Evolutionary conservation across 495 filamentous ascomycete species (phyloP).

Genomic region (Lichina pygmaea): DNA sequence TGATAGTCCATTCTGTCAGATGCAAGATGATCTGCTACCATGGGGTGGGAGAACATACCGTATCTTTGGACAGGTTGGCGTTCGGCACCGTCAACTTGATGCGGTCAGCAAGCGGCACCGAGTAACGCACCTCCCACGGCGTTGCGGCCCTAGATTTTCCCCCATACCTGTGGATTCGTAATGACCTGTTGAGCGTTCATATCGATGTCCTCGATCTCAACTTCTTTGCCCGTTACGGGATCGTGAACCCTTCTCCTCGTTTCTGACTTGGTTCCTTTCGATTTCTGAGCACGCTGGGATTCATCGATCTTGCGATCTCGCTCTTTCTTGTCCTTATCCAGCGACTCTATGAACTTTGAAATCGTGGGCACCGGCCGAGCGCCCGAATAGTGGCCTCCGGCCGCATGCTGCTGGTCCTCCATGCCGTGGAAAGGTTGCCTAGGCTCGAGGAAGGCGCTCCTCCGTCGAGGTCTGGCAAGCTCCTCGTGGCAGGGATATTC

Average conservation of each 20-base stretch:
- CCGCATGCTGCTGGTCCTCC: slow-evolving; percentile 9
- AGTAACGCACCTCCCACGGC: too few relatives aligned
- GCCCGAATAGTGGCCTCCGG: slow-evolving; percentile 28
- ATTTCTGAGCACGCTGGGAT: slow-evolving; percentile 11
- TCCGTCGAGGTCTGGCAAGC: too few relatives aligned
- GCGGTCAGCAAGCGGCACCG: neutral
- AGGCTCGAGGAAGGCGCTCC: too few relatives aligned
- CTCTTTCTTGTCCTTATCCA: slow-evolving; percentile 54
- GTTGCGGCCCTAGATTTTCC: too few relatives aligned
- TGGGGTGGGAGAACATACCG: slow-evolving; percentile 16
- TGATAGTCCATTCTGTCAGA: slow-evolving; percentile 10
- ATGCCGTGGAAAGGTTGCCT: too few relatives aligned
- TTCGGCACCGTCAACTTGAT: slow-evolving; percentile 59
- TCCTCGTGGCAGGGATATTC: too few relatives aligned
- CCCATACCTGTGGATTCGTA: slow-evolving; percentile 32
- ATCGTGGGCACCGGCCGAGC: slow-evolving; percentile 65
- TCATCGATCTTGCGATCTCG: slow-evolving; percentile 41
- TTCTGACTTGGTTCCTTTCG: slow-evolving; percentile 18
- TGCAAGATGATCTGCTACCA: neutral
- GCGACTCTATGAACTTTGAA: slow-evolving; percentile 48
- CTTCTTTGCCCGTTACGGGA: slow-evolving; percentile 61
- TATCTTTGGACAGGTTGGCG: slow-evolving; percentile 53
- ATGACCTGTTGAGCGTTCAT: slow-evolving; percentile 40
- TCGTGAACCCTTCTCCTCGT: slow-evolving; percentile 52
- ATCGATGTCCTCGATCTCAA: slow-evolving; percentile 66